Evolutionary conservation across 345 rosid species (phyloP).

Genomic region (Hibiscus mutabilis): DNA sequence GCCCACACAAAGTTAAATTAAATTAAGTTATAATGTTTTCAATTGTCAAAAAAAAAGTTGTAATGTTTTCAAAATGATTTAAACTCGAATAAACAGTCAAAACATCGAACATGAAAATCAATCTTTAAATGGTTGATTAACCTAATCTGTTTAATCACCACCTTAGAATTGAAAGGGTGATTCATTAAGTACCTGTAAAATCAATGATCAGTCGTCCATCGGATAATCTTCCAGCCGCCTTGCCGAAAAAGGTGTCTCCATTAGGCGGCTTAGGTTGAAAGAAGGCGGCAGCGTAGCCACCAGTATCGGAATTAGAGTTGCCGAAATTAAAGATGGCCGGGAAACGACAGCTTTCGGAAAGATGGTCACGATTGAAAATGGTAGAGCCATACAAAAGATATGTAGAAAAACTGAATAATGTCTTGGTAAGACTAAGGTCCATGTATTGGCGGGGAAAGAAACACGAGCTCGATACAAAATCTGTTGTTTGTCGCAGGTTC

Average conservation of each 20-base stretch:
- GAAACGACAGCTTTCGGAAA: too few relatives aligned
- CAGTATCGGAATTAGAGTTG: slow-evolving; percentile 50
- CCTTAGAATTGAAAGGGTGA: too few relatives aligned
- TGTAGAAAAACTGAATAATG: neutral
- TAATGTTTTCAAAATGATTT: too few relatives aligned
- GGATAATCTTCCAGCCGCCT: slow-evolving; percentile 43
- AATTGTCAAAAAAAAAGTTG: too few relatives aligned
- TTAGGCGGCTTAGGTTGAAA: slow-evolving; percentile 21
- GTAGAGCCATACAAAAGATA: neutral
- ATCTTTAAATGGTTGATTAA: too few relatives aligned
- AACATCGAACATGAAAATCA: too few relatives aligned
- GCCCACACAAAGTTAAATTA: too few relatives aligned
- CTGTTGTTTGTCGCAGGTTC: too few relatives aligned
- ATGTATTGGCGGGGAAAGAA: neutral
- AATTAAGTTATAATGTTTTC: too few relatives aligned
- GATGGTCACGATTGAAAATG: neutral
- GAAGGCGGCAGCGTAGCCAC: slow-evolving; percentile 39
- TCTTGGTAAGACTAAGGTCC: neutral
- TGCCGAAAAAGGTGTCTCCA: slow-evolving; percentile 32
- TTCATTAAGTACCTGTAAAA: slow-evolving; percentile 44
- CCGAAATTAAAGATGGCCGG: slow-evolving; percentile 61
- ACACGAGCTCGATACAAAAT: neutral
- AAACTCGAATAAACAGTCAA: too few relatives aligned
- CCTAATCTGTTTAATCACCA: too few relatives aligned
- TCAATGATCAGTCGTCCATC: slow-evolving; percentile 50